A percentile compares a stretch with the other conserved stretches of the same genome.
phyloP scores from a whole-genome alignment of 208 protist species.

The Hexamita inflata region DNA sequence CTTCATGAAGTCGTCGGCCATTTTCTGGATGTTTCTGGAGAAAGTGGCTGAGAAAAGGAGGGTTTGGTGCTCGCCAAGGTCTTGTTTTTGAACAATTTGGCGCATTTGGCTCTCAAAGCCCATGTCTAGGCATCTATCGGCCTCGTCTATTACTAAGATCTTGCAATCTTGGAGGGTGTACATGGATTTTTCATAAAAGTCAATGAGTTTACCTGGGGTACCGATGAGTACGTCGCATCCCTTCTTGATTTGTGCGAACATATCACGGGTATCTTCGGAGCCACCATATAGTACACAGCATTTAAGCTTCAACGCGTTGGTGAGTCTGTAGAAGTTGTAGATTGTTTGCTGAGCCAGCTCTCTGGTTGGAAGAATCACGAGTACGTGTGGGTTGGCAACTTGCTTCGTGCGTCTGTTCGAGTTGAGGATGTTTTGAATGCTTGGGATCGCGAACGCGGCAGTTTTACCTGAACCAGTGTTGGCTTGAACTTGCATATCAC shows the following conservation, averaged over 20 bases:
- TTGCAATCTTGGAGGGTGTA: no score
- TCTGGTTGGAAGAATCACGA: conserved; percentile 89
- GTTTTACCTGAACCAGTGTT: conserved; percentile 40
- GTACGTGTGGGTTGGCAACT: no score
- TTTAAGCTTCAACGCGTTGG: conserved; percentile 59
- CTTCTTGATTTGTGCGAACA: conserved; percentile 46
- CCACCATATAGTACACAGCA: conserved; percentile 61
- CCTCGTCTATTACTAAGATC: conserved; percentile 69
- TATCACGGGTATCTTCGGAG: conserved; percentile 48
- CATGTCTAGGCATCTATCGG: conserved; percentile 75
- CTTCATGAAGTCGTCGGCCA: conserved; percentile 22
- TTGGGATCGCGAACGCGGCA: conserved; percentile 15
- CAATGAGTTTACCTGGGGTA: conserved; percentile 81
- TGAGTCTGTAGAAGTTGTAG: conserved; percentile 69
- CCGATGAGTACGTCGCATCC: conserved; percentile 56
- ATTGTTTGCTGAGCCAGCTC: conserved; percentile 92
- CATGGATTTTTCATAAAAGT: conserved; percentile 71
- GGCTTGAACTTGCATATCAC: conserved; percentile 33
- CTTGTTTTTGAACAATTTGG: conserved; percentile 1
- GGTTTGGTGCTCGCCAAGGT: conserved; percentile 34
- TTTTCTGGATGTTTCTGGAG: background rate
- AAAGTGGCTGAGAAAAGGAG: conserved; percentile 51
- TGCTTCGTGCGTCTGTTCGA: no score
- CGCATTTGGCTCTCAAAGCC: conserved; percentile 52
- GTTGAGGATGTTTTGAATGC: no score